Evolutionary conservation across 2,329 filamentous ascomycete species (phyloP).

Genomic region (Penicillium italicum): DNA sequence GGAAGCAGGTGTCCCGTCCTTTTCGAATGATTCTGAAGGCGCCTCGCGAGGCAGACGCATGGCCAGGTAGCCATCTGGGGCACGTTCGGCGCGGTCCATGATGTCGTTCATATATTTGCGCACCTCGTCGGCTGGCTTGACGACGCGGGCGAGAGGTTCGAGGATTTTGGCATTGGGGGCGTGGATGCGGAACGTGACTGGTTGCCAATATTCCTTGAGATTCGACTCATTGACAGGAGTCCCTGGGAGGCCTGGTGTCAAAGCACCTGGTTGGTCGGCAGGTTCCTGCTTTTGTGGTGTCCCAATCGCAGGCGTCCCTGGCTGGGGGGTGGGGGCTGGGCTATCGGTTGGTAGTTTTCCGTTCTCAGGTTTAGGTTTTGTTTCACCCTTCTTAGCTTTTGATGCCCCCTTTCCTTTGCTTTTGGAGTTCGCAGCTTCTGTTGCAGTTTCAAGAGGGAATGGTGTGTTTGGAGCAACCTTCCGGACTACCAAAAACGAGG

Average conservation of each 20-base stretch:
- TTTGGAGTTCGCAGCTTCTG: conserved; percentile 29
- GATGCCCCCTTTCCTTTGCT: conserved; percentile 30
- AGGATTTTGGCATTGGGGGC: conserved; percentile 52
- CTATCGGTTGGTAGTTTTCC: conserved; percentile 15
- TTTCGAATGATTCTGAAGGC: conserved; percentile 28
- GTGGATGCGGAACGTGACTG: conserved; percentile 56
- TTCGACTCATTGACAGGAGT: conserved; percentile 22
- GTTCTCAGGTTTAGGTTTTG: conserved; percentile 24
- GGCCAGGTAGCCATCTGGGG: conserved; percentile 54
- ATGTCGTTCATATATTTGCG: conserved; percentile 54
- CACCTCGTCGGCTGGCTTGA: conserved; percentile 53
- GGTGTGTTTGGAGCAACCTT: conserved; percentile 41
- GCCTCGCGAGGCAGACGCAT: conserved; percentile 51
- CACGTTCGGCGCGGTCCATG: conserved; percentile 55
- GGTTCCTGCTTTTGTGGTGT: conserved; percentile 17
- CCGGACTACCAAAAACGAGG: conserved; percentile 47
- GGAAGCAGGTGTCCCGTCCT: conserved; percentile 25
- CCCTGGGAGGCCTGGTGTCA: conserved; percentile 6
- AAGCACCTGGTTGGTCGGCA: not conserved
- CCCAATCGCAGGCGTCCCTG: conserved; percentile 14
- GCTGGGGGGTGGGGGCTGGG: conserved; percentile 9
- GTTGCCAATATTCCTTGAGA: conserved; percentile 49
- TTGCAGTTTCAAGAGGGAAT: conserved; percentile 36
- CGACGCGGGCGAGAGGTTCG: conserved; percentile 54
- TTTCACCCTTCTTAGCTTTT: conserved; percentile 40